Evolutionary conservation across 208 protist genomes (phyloP), one percentile per base, ranked within the genome.

Genomic region (Leptomonas seymouri): DNA sequence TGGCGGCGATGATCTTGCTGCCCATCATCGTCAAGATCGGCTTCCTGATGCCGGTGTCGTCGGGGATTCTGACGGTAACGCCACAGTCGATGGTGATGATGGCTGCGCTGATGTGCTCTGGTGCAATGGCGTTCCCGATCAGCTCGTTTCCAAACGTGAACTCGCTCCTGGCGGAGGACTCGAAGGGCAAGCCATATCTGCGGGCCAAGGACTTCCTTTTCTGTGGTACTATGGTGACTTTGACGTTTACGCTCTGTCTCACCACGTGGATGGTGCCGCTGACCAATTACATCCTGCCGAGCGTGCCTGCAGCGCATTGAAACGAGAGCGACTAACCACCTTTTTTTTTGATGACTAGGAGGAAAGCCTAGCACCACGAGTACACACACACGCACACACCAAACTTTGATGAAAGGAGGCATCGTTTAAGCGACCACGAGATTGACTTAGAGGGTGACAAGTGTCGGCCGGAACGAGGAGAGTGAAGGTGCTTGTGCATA

Each of bases 111-210:
- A 96, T 97, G 86, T 95, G 88, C 74, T 97, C 93, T 15, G 93
- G 92, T 45, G 84, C 94, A 9, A 97, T 97, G 95, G 93, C 90
- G 23, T 95, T 98, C 59, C 94, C 97, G 31, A 96, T 98, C 77
- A 97, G 93, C 53, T 97, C 91, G 14, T 98, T 98, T 76, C 97
- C 97, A 12, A 98, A 98, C 80, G 87, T 98, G 0, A 97, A 96
- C 76, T 95, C 93, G 4, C 85, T 97, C 1, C 78, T 95, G 0
- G 89, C 88, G 18, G 91, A 97, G 66, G 93, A 98, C 67, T 80
- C 86, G 34, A 84, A 82, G 56, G 93, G 91, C 23, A 66, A 80
- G 56, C 80, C 88, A 27, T 98, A 98, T 74, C 78, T 98, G 48
- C 81, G 82, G 23, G 87, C 91, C 18, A 91, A 93, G 70, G 90